These are phyloP conservation scores for Pisolithus microcarpus DNA, from an alignment of 768 basidiomycete genomes.

Conservation along the genomic window DNA sequence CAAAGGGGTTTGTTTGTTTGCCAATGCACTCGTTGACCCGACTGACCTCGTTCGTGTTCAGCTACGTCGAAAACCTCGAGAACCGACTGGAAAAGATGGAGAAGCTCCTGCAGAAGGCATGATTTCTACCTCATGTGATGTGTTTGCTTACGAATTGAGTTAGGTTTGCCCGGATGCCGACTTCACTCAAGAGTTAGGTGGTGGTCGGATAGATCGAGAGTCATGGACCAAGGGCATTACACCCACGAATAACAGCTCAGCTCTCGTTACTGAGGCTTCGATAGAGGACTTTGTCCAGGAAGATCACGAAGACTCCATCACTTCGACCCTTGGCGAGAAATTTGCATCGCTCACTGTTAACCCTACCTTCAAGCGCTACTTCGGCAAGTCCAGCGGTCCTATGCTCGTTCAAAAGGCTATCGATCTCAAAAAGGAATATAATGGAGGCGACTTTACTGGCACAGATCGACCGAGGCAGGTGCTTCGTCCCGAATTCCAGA, in stretches of 20 bases:
- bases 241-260: conserved; percentile 6
- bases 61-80: conserved; percentile 60
- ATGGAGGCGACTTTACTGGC: conserved; percentile 28
- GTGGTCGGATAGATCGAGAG: conserved; percentile 32
- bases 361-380: conserved; percentile 19
- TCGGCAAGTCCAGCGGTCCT: conserved; percentile 37
- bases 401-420: conserved; percentile 41
- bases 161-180: conserved; percentile 63
- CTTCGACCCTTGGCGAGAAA: not conserved
- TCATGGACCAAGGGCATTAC: conserved; percentile 22
- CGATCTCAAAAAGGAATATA: conserved; percentile 51
- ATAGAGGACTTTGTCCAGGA: conserved; percentile 20
- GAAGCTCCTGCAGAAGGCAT: conserved; percentile 47
- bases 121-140: conserved; percentile 3
- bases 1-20: conserved; percentile 23
- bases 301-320: conserved; percentile 21
- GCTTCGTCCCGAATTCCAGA: conserved; percentile 17
- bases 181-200: conserved; percentile 51
- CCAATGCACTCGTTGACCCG: not conserved
- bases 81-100: conserved; percentile 59
- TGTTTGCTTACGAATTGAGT: not conserved
- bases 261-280: not conserved
- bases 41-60: conserved; percentile 13
- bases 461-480: conserved; percentile 3
- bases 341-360: conserved; percentile 1